Evolutionary conservation across 139 green algal species (phyloP).

Genomic region (Choricystis sp.): DNA sequence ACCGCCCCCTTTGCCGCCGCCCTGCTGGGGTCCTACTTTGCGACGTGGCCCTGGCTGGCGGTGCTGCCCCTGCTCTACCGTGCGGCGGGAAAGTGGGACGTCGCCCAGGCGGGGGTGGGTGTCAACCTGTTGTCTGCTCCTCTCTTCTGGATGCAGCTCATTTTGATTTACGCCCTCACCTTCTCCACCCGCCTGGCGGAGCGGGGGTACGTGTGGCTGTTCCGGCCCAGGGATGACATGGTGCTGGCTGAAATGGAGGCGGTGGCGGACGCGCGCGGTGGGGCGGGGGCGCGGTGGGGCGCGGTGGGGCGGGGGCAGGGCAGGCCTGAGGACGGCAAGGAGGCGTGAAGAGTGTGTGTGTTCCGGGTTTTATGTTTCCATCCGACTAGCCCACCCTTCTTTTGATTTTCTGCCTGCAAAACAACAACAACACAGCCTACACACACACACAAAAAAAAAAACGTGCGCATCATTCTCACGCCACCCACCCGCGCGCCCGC

Average conservation of each 20-base stretch:
- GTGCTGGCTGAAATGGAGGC: slow-evolving; percentile 27
- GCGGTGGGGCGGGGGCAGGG: too few species aligned
- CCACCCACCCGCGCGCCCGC: too few species aligned
- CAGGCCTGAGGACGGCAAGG: too few species aligned
- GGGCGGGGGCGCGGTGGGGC: too few species aligned
- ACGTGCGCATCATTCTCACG: too few species aligned
- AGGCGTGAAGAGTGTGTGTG: too few species aligned
- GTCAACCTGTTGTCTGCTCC: slow-evolving; percentile 14
- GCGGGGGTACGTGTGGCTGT: slow-evolving; percentile 23
- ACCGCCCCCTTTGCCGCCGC: slow-evolving; percentile 13
- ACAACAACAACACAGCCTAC: too few species aligned
- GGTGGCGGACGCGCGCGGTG: neutral
- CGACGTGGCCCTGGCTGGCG: slow-evolving; percentile 12
- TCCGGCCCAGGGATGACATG: slow-evolving; percentile 27
- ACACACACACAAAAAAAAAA: too few species aligned
- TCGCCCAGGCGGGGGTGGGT: slow-evolving; percentile 11
- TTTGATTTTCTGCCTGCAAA: too few species aligned
- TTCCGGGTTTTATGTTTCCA: too few species aligned
- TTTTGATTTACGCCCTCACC: slow-evolving; percentile 17
- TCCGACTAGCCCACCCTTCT: too few species aligned
- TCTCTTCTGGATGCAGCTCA: slow-evolving; percentile 33
- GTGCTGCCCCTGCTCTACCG: slow-evolving; percentile 16
- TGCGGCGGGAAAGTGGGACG: slow-evolving; percentile 31
- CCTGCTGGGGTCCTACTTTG: slow-evolving; percentile 12
- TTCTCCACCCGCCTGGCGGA: slow-evolving; percentile 28